These are phyloP conservation scores for Neonectria magnoliae DNA, from an alignment of 2,329 filamentous ascomycete species.

Conservation along the genomic window DNA sequence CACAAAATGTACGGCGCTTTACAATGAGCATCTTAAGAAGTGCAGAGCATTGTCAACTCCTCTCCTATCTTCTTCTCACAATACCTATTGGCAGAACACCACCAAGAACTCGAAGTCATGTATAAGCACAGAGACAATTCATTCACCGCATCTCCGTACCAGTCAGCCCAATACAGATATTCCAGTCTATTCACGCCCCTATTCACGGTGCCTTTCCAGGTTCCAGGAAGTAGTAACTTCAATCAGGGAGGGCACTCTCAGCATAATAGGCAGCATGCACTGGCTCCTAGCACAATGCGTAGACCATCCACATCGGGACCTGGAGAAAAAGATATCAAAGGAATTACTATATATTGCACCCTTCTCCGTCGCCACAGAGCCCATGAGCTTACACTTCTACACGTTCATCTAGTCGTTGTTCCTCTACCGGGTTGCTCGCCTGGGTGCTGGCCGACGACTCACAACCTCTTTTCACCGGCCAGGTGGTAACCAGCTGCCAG, in stretches of 20 bases:
- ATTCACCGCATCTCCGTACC: neutral
- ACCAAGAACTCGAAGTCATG: neutral
- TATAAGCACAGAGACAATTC: neutral
- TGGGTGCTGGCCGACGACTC: neutral
- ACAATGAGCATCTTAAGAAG: neutral
- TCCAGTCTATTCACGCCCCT: no score
- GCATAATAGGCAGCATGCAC: neutral
- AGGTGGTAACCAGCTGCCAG: slow-evolving; percentile 2
- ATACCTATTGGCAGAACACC: neutral
- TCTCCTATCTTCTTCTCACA: neutral
- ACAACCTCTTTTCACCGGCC: neutral
- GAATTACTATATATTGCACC: neutral
- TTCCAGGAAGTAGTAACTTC: no score
- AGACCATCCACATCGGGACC: neutral
- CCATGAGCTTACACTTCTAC: neutral
- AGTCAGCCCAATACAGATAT: neutral
- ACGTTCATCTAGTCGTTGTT: neutral
- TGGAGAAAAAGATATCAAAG: neutral
- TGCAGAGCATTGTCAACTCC: neutral
- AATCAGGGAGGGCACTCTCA: neutral
- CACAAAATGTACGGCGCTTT: neutral
- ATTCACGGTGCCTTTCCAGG: neutral
- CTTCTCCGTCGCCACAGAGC: neutral
- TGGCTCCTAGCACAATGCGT: neutral
- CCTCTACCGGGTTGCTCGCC: neutral